These are phyloP conservation scores for Colletotrichum higginsianum DNA, from an alignment of 2,329 filamentous ascomycete species.

Conservation along the genomic window DNA sequence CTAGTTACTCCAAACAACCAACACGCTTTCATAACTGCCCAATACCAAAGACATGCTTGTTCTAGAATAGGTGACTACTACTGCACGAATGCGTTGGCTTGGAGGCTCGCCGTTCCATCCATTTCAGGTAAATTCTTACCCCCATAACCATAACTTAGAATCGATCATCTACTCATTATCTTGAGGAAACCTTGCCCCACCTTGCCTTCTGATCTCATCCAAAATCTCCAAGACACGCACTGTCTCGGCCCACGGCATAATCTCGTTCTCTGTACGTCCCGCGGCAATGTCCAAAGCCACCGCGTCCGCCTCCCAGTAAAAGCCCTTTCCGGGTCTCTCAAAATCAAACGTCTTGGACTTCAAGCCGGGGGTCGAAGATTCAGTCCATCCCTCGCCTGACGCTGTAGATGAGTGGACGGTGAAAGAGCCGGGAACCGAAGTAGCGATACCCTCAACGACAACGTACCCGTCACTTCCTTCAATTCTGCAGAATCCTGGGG, in stretches of 20 bases:
- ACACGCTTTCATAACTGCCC: no score
- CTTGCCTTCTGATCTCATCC: slow-evolving; percentile 60
- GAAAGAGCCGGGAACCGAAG: slow-evolving; percentile 54
- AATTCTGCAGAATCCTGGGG: slow-evolving; percentile 53
- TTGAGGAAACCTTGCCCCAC: slow-evolving; percentile 49
- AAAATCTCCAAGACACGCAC: slow-evolving; percentile 61
- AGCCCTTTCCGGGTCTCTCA: slow-evolving; percentile 54
- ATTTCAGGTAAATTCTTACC: not conserved
- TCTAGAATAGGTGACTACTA: not conserved
- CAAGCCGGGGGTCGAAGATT: slow-evolving; percentile 11
- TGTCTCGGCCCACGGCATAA: slow-evolving; percentile 63
- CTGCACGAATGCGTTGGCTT: no score
- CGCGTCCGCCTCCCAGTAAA: slow-evolving; percentile 62
- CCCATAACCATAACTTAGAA: no score
- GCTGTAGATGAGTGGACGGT: slow-evolving; percentile 48
- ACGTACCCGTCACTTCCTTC: slow-evolving; percentile 57
- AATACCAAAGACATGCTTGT: not conserved
- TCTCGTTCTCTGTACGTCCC: slow-evolving; percentile 54
- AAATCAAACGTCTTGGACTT: slow-evolving; percentile 54
- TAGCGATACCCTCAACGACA: slow-evolving; percentile 52
- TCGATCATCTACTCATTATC: slow-evolving; percentile 27
- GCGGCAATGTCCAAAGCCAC: slow-evolving; percentile 57
- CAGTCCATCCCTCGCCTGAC: slow-evolving; percentile 45
- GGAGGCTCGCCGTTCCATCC: no score
- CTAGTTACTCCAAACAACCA: no score